Evolutionary conservation across 2,329 filamentous ascomycete species (phyloP).

Genomic region (Neonectria hederae): DNA sequence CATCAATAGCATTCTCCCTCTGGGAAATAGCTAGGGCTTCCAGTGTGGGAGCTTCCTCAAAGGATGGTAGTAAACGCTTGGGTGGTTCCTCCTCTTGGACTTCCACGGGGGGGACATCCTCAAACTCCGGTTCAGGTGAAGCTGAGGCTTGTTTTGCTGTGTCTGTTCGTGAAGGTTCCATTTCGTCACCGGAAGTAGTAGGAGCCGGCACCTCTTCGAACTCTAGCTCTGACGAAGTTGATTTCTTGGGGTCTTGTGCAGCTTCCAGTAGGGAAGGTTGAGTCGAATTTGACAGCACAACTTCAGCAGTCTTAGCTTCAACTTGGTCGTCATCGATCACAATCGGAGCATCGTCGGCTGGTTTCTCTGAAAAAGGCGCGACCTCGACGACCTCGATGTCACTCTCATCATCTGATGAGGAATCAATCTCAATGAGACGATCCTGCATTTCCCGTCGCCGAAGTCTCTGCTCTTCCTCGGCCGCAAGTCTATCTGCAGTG

Average conservation of each 20-base stretch:
- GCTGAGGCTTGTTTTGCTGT: constrained; percentile 45
- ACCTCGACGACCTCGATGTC: constrained; percentile 68
- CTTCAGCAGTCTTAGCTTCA: not conserved
- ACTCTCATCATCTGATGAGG: constrained; percentile 66
- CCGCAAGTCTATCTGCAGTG: constrained; percentile 68
- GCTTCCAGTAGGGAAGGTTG: not conserved
- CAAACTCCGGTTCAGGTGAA: constrained; percentile 50
- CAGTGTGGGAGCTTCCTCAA: constrained; percentile 26
- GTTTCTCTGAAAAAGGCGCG: constrained; percentile 47
- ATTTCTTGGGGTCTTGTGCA: constrained; percentile 1
- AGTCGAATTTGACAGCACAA: not conserved
- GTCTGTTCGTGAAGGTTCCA: constrained; percentile 31
- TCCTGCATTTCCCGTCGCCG: constrained; percentile 55
- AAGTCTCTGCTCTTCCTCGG: constrained; percentile 63
- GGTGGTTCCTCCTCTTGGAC: constrained; percentile 12
- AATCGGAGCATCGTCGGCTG: not conserved
- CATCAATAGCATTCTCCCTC: constrained; percentile 16
- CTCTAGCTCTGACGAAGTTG: not conserved
- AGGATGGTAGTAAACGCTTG: constrained; percentile 26
- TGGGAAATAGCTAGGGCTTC: not conserved
- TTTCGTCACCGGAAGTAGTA: not conserved
- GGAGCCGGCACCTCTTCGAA: constrained; percentile 13
- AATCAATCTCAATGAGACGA: constrained; percentile 69
- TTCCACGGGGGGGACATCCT: constrained; percentile 46
- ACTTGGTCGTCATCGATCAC: constrained; percentile 25